phyloP scores from a whole-genome alignment of 768 basidiomycete genomes.

The Termitomyces sp. region DNA sequence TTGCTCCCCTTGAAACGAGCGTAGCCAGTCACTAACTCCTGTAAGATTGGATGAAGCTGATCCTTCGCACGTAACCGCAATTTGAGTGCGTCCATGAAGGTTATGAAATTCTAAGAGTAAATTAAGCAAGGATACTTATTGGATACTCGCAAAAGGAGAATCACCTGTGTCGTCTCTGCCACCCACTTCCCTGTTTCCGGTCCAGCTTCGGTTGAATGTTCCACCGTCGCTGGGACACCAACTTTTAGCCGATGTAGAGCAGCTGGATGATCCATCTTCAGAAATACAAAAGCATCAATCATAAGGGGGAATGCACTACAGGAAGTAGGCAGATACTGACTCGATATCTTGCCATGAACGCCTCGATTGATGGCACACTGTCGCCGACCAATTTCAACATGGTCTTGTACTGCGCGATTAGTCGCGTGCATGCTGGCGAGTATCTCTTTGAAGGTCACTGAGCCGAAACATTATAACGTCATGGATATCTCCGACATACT shows the following conservation, averaged over 20 bases:
- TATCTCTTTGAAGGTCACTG: constrained; percentile 59
- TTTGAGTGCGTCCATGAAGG: constrained; percentile 97
- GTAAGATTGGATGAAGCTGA: constrained; percentile 89
- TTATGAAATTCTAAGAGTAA: constrained; percentile 82
- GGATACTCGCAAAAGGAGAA: constrained; percentile 2
- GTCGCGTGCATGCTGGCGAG: constrained; percentile 88
- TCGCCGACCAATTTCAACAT: constrained; percentile 94
- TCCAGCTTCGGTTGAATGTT: constrained; percentile 89
- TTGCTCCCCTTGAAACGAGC: constrained; percentile 92
- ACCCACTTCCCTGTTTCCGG: constrained; percentile 96
- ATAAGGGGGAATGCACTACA: background rate
- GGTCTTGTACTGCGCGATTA: constrained; percentile 97
- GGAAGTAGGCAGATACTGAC: constrained; percentile 34
- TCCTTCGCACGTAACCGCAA: constrained; percentile 94
- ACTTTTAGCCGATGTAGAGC: constrained; percentile 87
- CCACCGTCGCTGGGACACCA: constrained; percentile 94
- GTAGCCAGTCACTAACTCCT: constrained; percentile 93
- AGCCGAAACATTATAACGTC: constrained; percentile 17
- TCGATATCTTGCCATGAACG: constrained; percentile 86
- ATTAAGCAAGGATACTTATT: background rate
- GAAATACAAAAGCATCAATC: background rate
- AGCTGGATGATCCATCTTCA: constrained; percentile 88
- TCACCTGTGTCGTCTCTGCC: constrained; percentile 93
- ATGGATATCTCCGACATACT: constrained; percentile 50
- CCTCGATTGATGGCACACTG: constrained; percentile 78